phyloP scores from a whole-genome alignment of 441 rosid genomes.

The Flueggea neowawraea region DNA sequence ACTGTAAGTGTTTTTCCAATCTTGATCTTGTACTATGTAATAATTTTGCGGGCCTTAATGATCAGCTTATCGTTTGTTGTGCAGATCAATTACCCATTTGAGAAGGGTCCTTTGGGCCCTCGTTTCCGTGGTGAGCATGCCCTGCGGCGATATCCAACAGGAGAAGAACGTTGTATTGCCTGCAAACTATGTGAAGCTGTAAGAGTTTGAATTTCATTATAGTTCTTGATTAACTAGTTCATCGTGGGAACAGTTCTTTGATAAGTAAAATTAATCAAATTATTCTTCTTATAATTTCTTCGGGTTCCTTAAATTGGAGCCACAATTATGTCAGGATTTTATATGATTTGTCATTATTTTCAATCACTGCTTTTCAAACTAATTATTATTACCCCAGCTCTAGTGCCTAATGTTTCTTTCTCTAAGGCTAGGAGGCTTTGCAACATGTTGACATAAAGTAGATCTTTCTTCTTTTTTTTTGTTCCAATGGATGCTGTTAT shows the following conservation, averaged over 20 bases:
- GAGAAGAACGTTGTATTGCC: conserved; percentile 99
- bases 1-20: conserved; percentile 55
- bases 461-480: too few relatives aligned
- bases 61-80: conserved; percentile 10
- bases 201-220: conserved; percentile 29
- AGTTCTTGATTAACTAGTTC: neutral
- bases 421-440: too few relatives aligned
- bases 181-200: conserved; percentile 99
- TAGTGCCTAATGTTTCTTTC: too few relatives aligned
- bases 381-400: too few relatives aligned
- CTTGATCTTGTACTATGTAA: conserved; percentile 1
- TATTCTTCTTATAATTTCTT: neutral
- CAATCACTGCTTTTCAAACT: too few relatives aligned
- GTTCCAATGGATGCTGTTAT: too few relatives aligned
- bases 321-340: too few relatives aligned
- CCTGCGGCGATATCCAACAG: conserved; percentile 90
- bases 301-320: too few relatives aligned
- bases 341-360: too few relatives aligned
- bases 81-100: conserved; percentile 98
- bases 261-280: neutral
- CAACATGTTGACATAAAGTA: too few relatives aligned
- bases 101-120: conserved; percentile 97
- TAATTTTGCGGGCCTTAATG: conserved; percentile 2
- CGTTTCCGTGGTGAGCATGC: conserved; percentile 97
- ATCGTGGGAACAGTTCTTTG: conserved; percentile 10